phyloP scores from a whole-genome alignment of 371 early-diverging fungal genomes.

The Apophysomyces sp. region DNA sequence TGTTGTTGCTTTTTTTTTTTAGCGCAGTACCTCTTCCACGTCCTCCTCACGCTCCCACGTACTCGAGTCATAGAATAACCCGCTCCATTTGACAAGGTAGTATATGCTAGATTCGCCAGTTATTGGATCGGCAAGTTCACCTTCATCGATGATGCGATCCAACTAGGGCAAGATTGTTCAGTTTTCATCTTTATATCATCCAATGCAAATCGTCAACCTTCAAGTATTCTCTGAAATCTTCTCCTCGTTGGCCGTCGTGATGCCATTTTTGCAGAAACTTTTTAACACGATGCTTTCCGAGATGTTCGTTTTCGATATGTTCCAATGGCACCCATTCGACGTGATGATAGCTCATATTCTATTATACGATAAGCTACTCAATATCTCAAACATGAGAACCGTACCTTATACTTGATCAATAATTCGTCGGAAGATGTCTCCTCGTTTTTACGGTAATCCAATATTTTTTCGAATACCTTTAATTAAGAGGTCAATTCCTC shows the following conservation, averaged over 20 bases:
- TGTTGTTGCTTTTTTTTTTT: background rate
- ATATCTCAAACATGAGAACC: background rate
- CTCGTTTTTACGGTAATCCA: slow-evolving; percentile 56
- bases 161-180: slow-evolving; percentile 31
- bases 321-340: slow-evolving; percentile 79
- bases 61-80: slow-evolving; percentile 81
- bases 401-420: slow-evolving; percentile 76
- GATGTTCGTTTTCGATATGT: slow-evolving; percentile 66
- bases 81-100: slow-evolving; percentile 92
- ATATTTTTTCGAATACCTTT: slow-evolving; percentile 65
- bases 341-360: slow-evolving; percentile 78
- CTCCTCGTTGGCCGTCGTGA: slow-evolving; percentile 47
- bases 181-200: background rate
- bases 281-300: slow-evolving; percentile 78
- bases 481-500: background rate
- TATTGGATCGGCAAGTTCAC: slow-evolving; percentile 60
- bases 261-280: slow-evolving; percentile 73
- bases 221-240: slow-evolving; percentile 57
- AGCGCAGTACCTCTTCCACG: slow-evolving; percentile 57
- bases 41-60: slow-evolving; percentile 88
- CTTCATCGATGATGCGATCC: slow-evolving; percentile 87
- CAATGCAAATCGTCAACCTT: slow-evolving; percentile 39
- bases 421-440: slow-evolving; percentile 44
- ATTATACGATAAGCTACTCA: background rate
- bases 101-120: slow-evolving; percentile 60